phyloP scores from a whole-genome alignment of 2,329 filamentous ascomycete species.

The Beauveria australis region DNA sequence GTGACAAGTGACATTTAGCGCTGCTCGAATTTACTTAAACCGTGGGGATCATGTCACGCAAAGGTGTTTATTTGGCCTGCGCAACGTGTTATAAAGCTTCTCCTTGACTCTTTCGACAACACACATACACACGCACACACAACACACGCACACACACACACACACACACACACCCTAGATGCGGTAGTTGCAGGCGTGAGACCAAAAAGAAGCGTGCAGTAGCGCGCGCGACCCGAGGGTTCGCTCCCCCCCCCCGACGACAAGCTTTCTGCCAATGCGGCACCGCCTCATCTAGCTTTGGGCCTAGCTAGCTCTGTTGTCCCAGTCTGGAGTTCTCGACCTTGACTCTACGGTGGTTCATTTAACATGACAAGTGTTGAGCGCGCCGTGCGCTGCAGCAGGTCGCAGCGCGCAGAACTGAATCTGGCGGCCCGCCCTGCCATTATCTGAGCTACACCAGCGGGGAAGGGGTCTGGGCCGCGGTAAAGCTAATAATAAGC shows the following conservation, averaged over 20 bases:
- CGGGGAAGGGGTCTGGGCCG: not conserved
- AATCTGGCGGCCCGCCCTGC: not conserved
- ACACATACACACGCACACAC: too few relatives aligned
- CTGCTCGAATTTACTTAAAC: not conserved
- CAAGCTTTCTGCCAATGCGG: too few relatives aligned
- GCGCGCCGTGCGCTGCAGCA: not conserved
- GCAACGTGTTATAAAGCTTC: constrained; percentile 8
- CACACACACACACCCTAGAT: not conserved
- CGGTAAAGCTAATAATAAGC: not conserved
- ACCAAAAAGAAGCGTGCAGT: not conserved
- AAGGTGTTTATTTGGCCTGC: not conserved
- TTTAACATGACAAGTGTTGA: too few relatives aligned
- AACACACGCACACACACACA: not conserved
- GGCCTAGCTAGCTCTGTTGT: not conserved
- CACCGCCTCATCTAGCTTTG: too few relatives aligned
- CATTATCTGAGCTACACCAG: not conserved
- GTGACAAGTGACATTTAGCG: not conserved
- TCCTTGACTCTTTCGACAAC: not conserved
- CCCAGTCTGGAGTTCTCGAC: not conserved
- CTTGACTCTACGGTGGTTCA: too few relatives aligned
- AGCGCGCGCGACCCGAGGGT: not conserved
- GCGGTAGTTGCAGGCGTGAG: not conserved
- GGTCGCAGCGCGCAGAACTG: not conserved
- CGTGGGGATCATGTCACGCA: not conserved
- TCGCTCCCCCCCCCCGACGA: too few relatives aligned